Evolutionary conservation across 192 early-diverging fungal species (phyloP).

Genomic region (Podila minutissima): DNA sequence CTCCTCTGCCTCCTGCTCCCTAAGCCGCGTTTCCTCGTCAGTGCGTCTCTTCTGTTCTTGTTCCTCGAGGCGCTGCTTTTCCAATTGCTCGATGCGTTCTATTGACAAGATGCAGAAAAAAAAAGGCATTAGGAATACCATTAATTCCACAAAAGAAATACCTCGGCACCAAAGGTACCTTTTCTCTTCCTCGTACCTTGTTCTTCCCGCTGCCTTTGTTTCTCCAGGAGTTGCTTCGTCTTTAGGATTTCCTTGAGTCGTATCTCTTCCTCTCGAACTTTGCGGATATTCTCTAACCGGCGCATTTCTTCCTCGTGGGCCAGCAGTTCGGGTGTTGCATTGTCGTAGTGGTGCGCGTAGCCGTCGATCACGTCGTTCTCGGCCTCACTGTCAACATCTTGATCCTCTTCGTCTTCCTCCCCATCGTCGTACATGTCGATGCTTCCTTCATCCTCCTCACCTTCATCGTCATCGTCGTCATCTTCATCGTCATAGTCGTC

Average conservation of each 20-base stretch:
- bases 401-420: constrained; percentile 15
- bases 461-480: constrained; percentile 20
- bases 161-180: neutral
- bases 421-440: constrained; percentile 10
- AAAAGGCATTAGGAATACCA: neutral
- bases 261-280: constrained; percentile 2
- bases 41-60: constrained; percentile 29
- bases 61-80: constrained; percentile 28
- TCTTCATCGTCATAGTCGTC: constrained; percentile 10
- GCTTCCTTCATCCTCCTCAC: constrained; percentile 13
- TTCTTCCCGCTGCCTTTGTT: constrained; percentile 28
- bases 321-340: neutral
- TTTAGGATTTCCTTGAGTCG: constrained; percentile 11
- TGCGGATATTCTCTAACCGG: constrained; percentile 14
- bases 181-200: constrained; percentile 7
- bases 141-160: neutral
- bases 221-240: constrained; percentile 1
- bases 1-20: constrained; percentile 29
- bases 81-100: constrained; percentile 33
- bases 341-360: constrained; percentile 18
- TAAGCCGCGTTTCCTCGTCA: constrained; percentile 17
- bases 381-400: neutral
- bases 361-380: constrained; percentile 19
- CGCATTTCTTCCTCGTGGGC: constrained; percentile 21
- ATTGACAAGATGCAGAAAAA: neutral